Base-by-base conservation (phyloP, 768 basidiomycete genomes). In the Rhizopogon salebrosus region DNA sequence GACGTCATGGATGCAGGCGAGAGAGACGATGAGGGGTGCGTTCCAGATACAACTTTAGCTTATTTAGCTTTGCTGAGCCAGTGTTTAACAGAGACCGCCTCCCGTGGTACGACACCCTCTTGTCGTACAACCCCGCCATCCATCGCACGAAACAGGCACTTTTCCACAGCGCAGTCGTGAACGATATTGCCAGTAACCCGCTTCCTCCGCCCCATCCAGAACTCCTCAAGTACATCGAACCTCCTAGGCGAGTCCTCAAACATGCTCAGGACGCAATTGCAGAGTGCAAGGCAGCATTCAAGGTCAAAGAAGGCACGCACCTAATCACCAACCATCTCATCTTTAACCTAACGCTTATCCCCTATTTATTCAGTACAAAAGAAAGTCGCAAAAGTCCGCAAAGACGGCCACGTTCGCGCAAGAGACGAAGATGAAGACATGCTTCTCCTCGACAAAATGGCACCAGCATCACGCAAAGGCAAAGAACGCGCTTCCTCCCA, bases 141-240 rank as follows among this genome's bases (percentile, higher is more conserved):
- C 95, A 99, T 62, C 85, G 95, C 48, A 79, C 86, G 52, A 95
- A 95, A 66, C 93, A 97, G 73, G 94, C 94, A 11, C 83, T 93
- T 60, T 91, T 95, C 69, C 95, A 97, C 63, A 80, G 80, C 48
- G 92, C 92, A 2, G 77, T 92, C 9, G 84, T 87, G 18, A 71
- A 80, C 2, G 89, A 97, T 63, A 67, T 95, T n/a, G 68, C 75
- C 20, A 75, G 75, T 6, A 75, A 91, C 51, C 92, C 92, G 0
- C 76, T 95, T 8, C 85, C 89, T 1, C 89, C 90, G 2, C 89
- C 92, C 1, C 92, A 97, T 67, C 86, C 85, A 2, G 90, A 91
- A 51, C 75, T 97, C 1, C 72, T 80, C 26, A 92, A 88, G 63
- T 98, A 89, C 68, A 85, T 97, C 60, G 74, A 91, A 10, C 83